These are phyloP conservation scores for Peronospora destructor DNA, from an alignment of 352 stramenopile genomes.

Conservation along the genomic window DNA sequence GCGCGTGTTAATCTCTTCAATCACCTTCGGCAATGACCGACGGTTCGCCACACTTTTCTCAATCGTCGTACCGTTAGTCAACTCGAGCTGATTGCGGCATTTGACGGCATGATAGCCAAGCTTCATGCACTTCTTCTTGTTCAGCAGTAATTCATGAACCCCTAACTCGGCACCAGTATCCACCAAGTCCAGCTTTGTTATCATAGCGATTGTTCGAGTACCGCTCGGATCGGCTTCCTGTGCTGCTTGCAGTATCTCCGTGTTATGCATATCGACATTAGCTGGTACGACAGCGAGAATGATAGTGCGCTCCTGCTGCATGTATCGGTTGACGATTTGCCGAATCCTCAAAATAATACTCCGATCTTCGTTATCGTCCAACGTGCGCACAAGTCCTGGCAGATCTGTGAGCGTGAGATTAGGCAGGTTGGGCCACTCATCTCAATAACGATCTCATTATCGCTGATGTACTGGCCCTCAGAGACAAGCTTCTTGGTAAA, in stretches of 20 bases:
- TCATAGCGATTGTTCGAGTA: slow-evolving; percentile 74
- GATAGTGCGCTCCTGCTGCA: slow-evolving; percentile 67
- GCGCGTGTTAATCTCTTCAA: slow-evolving; percentile 33
- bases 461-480: slow-evolving; percentile 62
- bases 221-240: slow-evolving; percentile 59
- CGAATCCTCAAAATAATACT: slow-evolving; percentile 64
- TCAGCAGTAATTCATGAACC: slow-evolving; percentile 69
- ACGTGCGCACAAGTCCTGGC: slow-evolving; percentile 67
- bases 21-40: slow-evolving; percentile 37
- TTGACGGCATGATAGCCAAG: slow-evolving; percentile 86
- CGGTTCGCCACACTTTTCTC: slow-evolving; percentile 35
- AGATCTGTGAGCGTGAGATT: slow-evolving; percentile 82
- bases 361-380: slow-evolving; percentile 55
- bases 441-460: slow-evolving; percentile 76
- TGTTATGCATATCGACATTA: slow-evolving; percentile 84
- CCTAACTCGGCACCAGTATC: slow-evolving; percentile 63
- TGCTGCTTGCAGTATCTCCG: slow-evolving; percentile 69
- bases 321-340: slow-evolving; percentile 62
- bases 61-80: slow-evolving; percentile 51
- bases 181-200: slow-evolving; percentile 87
- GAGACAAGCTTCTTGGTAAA: slow-evolving; percentile 52
- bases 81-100: slow-evolving; percentile 64
- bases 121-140: slow-evolving; percentile 57
- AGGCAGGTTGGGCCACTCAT: slow-evolving; percentile 47
- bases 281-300: slow-evolving; percentile 82